phyloP scores from a whole-genome alignment of 2,329 filamentous ascomycete species.

The Colletotrichum endophyticum region DNA sequence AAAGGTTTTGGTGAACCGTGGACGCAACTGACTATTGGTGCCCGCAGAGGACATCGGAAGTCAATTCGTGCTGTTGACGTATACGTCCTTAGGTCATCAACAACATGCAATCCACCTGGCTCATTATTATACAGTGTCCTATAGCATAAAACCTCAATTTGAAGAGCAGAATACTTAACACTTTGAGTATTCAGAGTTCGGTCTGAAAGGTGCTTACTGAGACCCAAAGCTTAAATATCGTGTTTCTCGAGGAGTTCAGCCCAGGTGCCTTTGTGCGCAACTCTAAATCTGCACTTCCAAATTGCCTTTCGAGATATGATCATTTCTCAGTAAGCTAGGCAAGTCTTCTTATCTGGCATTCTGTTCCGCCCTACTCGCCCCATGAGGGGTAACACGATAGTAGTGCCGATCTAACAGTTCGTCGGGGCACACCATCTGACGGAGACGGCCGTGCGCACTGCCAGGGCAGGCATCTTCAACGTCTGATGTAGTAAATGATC shows the following conservation, averaged over 20 bases:
- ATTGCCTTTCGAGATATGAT: neutral
- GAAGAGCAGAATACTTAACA: no score
- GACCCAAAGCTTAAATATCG: neutral
- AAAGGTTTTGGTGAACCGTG: neutral
- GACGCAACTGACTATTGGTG: neutral
- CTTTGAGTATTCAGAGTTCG: no score
- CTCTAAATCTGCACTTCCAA: neutral
- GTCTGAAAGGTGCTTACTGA: neutral
- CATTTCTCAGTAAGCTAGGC: fast-evolving
- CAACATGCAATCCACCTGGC: neutral
- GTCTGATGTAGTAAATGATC: neutral
- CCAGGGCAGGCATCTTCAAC: neutral
- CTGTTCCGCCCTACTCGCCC: neutral
- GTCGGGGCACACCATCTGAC: neutral
- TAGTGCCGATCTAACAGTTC: neutral
- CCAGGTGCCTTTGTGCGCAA: neutral
- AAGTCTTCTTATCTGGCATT: neutral
- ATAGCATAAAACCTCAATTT: neutral
- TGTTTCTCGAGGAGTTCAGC: neutral
- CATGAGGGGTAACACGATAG: fast-evolving
- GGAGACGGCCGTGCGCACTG: neutral
- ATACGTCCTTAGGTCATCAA: fast-evolving
- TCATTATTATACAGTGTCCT: no score
- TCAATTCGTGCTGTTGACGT: neutral
- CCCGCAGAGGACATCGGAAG: neutral